Conservation (phyloP, 116 monocot genomes). For the Zostera marina region DNA sequence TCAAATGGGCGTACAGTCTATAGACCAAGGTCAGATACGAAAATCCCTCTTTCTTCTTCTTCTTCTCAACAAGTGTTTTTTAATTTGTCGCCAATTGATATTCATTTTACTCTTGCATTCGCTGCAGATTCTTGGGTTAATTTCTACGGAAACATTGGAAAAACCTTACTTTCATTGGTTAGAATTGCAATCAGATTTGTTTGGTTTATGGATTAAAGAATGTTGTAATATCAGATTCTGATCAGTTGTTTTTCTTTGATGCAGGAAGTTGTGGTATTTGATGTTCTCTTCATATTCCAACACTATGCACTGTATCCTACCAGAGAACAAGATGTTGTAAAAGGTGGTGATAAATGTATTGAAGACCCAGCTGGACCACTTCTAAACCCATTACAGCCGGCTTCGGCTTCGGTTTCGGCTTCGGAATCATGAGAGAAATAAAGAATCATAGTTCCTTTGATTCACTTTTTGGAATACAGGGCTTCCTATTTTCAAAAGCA, state of each 20-base stretch:
- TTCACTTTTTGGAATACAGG: no score
- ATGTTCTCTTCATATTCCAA: constrained; percentile 73
- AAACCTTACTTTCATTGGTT: constrained; percentile 96
- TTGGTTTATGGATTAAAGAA: neutral
- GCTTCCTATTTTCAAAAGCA: no score
- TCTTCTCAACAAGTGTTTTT: neutral
- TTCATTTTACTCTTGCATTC: neutral
- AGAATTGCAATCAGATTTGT: neutral
- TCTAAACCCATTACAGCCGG: constrained; percentile 7
- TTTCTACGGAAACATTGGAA: constrained; percentile 94
- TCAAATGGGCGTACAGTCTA: constrained; percentile 83
- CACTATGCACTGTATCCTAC: constrained; percentile 68
- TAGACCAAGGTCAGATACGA: constrained; percentile 53
- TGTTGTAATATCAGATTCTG: neutral
- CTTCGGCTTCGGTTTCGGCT: no score
- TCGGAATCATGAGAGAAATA: no score
- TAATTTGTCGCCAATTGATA: neutral
- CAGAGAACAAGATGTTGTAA: constrained; percentile 10
- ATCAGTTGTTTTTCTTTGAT: constrained; percentile 8
- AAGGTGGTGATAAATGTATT: constrained; percentile 3
- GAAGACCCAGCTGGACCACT: constrained; percentile 31
- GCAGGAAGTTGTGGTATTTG: constrained; percentile 79
- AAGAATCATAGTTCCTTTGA: no score
- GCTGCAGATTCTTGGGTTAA: constrained; percentile 75
- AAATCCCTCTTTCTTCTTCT: neutral